Evolutionary conservation across 2,329 filamentous ascomycete species (phyloP), one percentile per base, ranked within the genome.

Genomic region (Microascus cirrosus): DNA sequence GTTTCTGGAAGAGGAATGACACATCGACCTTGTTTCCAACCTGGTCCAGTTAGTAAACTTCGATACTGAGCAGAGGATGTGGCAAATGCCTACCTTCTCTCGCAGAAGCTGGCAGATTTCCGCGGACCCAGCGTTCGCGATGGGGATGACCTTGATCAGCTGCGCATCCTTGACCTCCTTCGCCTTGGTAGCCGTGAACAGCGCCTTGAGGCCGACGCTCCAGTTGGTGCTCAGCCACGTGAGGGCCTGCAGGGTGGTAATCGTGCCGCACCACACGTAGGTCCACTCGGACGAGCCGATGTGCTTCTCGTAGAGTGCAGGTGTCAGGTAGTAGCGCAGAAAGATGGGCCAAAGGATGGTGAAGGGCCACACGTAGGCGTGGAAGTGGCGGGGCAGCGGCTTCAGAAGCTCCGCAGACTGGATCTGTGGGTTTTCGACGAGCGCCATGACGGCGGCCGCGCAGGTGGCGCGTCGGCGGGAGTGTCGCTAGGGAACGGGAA

Each of bases 211-310:
- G 68, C 92, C 86, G 70, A 99, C 90, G 68, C 90, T 97, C 94
- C 94, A 99, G 75, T 97, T 90, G 53, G 94, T 99, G 76, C 89
- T 93, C 61, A 99, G 81, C 93, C 94, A 99, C 65, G 91, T 76
- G 62, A 99, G 80, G 62, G 89, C 85, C 76, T 99, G 95, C 59
- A 87, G 68, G 12, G 92, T 96, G 70, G 95, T 79, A 69, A 99
- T 96, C 64, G 84, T 81, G 66, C 89, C 93, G 63, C 87, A 83
- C 85, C 90, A 99, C 62, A 99, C 90, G 70, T 96, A 95, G 1
- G 95, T 97, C 93, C 94, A 99, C 78, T 99, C 94, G 65, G 88
- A 85, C n/a, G 87, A 92, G 66, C 88, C 84, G 63, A 99, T 95
- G 76, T 97, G 86, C 69, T 86, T 87, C 63, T 95, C 87, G 73